phyloP scores from a whole-genome alignment of 805 yeast species.

The Ogataea pilisensis region DNA sequence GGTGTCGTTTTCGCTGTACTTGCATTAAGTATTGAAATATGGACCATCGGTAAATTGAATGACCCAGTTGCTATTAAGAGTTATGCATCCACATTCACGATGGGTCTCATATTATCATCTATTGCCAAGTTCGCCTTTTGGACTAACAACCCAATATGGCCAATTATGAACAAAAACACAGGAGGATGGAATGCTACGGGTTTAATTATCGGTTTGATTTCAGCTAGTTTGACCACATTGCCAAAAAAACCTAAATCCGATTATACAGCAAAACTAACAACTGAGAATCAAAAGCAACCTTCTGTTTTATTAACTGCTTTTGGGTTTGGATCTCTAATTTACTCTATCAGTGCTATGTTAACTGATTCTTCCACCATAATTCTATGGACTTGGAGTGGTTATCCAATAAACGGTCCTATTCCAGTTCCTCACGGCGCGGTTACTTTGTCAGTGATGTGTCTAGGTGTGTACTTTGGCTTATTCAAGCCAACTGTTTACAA shows the following conservation, averaged over 20 bases:
- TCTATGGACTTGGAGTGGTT: conserved; percentile 98
- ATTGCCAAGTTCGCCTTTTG: conserved; percentile 69
- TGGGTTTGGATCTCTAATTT: conserved; percentile 77
- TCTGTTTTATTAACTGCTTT: conserved; percentile 48
- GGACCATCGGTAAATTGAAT: conserved; percentile 32
- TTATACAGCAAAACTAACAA: not conserved
- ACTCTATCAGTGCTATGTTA: conserved; percentile 66
- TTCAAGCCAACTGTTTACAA: conserved; percentile 29
- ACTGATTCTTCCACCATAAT: conserved; percentile 83
- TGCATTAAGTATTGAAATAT: conserved; percentile 53
- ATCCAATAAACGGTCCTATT: conserved; percentile 78
- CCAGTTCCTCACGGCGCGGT: conserved; percentile 82
- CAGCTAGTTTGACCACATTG: conserved; percentile 54
- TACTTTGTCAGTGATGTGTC: conserved; percentile 52
- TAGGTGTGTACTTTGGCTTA: conserved; percentile 50
- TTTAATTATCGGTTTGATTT: conserved; percentile 54
- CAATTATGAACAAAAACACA: conserved; percentile 77
- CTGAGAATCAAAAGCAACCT: conserved; percentile 26
- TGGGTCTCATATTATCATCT: conserved; percentile 73
- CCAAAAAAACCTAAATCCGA: conserved; percentile 11
- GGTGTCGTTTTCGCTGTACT: conserved; percentile 65
- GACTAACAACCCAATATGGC: conserved; percentile 96
- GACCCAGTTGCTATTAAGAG: conserved; percentile 29
- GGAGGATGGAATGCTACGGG: conserved; percentile 85
- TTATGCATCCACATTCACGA: conserved; percentile 51